Base-by-base conservation (phyloP, 2,329 filamentous ascomycete genomes). In the Trichothecium sympodiale region DNA sequence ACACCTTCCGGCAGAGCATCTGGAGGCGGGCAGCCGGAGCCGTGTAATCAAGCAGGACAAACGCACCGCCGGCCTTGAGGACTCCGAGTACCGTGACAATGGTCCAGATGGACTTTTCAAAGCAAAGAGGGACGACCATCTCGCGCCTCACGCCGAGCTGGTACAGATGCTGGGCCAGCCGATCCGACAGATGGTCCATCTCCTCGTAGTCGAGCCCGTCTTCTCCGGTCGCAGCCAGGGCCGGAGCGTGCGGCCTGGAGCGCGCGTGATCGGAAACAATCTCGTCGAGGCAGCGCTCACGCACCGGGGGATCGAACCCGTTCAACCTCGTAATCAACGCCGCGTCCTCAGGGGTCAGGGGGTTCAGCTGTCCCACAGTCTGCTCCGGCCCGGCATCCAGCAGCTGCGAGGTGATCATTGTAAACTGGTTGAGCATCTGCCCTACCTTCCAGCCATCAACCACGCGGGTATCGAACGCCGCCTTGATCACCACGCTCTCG, bases 221-320 rank as follows among this genome's bases (percentile, higher is more conserved):
- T 41, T 61, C 62, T 37, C 65, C 62, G 60, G 60, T 65, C 2
- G 62, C 61, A 33, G 58, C 46, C 23, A 65, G 53, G 17, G 63
- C 62, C 4, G 48, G 43, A 10, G 51, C 47, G 13, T 45, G 37
- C 0, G 62, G 60, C 20, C 20, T 25, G 6, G 20, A 6, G 20
- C 20, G 20, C 10, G 20, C 20, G 20, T 25, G 20, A 6, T 32
- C 15, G 12, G 30, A 16, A 12, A 32, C 12, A 17, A 32, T 18
- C 4, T 32, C 30, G 15, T 32, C 10, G 10, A 32, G 16, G 18
- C 30, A 32, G 13, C 6, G 12, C 15, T 32, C 15, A 12, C 30
- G 16, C 9, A 15, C 18, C 15, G 15, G 30, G 16, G 18, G 16
- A 13, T 16, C 13, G 10, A 18, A 17, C 9, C 15, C 16, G 30